Conservation (phyloP, 2,329 filamentous ascomycete species). For the Dryadomyces quercivorus region DNA sequence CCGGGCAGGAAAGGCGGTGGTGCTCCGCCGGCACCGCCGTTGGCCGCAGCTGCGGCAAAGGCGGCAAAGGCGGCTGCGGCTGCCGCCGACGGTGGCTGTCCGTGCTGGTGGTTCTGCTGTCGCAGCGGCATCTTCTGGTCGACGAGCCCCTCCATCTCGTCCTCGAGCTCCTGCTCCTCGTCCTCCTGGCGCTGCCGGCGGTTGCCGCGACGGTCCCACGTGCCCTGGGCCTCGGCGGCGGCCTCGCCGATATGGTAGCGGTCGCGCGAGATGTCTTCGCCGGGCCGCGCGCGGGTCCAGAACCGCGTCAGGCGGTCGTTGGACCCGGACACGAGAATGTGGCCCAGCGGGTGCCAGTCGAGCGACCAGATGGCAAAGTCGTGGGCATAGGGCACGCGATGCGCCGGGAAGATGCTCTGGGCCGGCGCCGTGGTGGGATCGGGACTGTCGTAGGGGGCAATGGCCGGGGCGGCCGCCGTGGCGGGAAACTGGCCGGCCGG, state of each 20-base stretch:
- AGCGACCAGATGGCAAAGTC: conserved; percentile 95
- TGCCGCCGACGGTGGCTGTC: background rate
- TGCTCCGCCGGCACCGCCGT: background rate
- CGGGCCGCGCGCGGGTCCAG: conserved; percentile 84
- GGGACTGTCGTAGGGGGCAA: conserved; percentile 74
- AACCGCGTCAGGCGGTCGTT: conserved; percentile 96
- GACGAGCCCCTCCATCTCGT: conserved; percentile 83
- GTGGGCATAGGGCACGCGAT: conserved; percentile 77
- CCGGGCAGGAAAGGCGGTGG: conserved; percentile 39
- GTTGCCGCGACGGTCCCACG: conserved; percentile 72
- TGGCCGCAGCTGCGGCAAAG: conserved; percentile 24
- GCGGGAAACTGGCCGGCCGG: background rate
- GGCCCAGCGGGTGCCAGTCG: conserved; percentile 93
- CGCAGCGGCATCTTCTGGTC: conserved; percentile 74
- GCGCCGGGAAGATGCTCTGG: conserved; percentile 86
- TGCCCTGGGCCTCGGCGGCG: conserved; percentile 88
- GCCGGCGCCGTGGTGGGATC: conserved; percentile 70
- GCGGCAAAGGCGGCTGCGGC: conserved; percentile 19
- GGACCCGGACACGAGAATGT: conserved; percentile 88
- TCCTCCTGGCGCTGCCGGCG: conserved; percentile 75
- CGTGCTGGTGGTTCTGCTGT: conserved; percentile 17
- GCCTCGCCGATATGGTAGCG: conserved; percentile 91
- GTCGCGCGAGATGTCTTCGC: conserved; percentile 74
- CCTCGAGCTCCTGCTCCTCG: conserved; percentile 85
- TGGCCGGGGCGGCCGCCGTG: conserved; percentile 45